Conservation (phyloP, 2,329 filamentous ascomycete genomes). For the Fusarium xyrophilum region DNA sequence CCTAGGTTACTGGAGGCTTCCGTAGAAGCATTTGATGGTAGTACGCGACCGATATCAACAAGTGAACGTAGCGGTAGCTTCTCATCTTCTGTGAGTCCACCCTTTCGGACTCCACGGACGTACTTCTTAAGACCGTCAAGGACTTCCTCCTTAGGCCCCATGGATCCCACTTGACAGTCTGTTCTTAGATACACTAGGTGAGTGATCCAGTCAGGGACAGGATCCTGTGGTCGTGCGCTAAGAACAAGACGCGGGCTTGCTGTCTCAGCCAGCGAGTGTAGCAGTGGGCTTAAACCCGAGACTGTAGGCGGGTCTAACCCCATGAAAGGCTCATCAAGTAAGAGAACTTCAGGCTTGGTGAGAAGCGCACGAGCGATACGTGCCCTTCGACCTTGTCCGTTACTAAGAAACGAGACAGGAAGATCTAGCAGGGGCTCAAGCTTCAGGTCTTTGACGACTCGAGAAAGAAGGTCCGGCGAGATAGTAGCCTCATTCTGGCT, state of each 20-base stretch:
- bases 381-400: conserved; percentile 87
- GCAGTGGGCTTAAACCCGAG: conserved; percentile 71
- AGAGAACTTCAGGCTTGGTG: conserved; percentile 76
- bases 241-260: conserved; percentile 76
- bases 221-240: conserved; percentile 83
- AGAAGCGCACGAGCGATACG: conserved; percentile 88
- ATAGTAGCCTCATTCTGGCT: conserved; percentile 56
- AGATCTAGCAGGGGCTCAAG: conserved; percentile 75
- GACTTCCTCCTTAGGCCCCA: conserved; percentile 71
- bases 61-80: conserved; percentile 57
- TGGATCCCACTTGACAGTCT: conserved; percentile 68
- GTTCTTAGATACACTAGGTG: conserved; percentile 77
- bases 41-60: conserved; percentile 57
- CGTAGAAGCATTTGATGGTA: conserved; percentile 43
- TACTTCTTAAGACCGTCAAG: conserved; percentile 60
- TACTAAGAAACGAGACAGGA: conserved; percentile 88
- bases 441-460: conserved; percentile 73
- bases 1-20: conserved; percentile 2
- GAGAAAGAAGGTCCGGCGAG: conserved; percentile 60
- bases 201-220: conserved; percentile 88
- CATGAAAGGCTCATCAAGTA: conserved; percentile 96
- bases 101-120: conserved; percentile 54
- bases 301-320: conserved; percentile 88
- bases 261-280: conserved; percentile 71
- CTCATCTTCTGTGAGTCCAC: conserved; percentile 54